These are phyloP conservation scores for Tagetes erecta DNA, from an alignment of 129 eudicot genomes.

Conservation along the genomic window DNA sequence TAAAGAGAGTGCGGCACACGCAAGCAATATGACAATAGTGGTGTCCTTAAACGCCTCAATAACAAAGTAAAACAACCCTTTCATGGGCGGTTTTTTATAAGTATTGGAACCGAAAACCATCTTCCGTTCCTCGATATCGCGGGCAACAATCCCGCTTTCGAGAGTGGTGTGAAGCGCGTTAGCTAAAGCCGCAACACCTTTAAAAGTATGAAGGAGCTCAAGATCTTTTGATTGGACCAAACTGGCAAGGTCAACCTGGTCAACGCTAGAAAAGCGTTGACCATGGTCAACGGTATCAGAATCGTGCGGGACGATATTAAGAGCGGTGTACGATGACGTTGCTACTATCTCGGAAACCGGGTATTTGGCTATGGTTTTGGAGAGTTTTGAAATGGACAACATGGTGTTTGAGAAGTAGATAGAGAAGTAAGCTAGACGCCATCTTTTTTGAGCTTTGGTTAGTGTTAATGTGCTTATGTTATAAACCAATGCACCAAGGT, in stretches of 20 bases:
- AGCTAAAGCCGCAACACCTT: conserved; percentile 51
- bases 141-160: conserved; percentile 44
- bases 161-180: conserved; percentile 44
- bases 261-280: conserved; percentile 31
- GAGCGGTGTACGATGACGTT: conserved; percentile 45
- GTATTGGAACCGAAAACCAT: conserved; percentile 56
- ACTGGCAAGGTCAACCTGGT: conserved; percentile 41
- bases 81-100: conserved; percentile 55
- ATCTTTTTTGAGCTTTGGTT: conserved; percentile 59
- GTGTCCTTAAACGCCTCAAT: conserved; percentile 68
- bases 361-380: conserved; percentile 19
- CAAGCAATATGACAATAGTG: conserved; percentile 60
- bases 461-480: conserved; percentile 45
- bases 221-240: conserved; percentile 56
- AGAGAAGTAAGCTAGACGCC: conserved; percentile 63
- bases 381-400: conserved; percentile 37
- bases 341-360: conserved; percentile 22
- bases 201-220: conserved; percentile 31
- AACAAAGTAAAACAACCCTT: conserved; percentile 51
- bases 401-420: conserved; percentile 51
- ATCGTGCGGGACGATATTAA: conserved; percentile 29
- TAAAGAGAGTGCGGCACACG: conserved; percentile 59
- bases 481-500: conserved; percentile 28
- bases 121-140: conserved; percentile 37
- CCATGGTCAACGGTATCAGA: background rate